Percentiles rank a stretch among this genome's conserved stretches.
phyloP scores from a whole-genome alignment of 805 yeast genomes.

The Saccharomycopsis javanensis region DNA sequence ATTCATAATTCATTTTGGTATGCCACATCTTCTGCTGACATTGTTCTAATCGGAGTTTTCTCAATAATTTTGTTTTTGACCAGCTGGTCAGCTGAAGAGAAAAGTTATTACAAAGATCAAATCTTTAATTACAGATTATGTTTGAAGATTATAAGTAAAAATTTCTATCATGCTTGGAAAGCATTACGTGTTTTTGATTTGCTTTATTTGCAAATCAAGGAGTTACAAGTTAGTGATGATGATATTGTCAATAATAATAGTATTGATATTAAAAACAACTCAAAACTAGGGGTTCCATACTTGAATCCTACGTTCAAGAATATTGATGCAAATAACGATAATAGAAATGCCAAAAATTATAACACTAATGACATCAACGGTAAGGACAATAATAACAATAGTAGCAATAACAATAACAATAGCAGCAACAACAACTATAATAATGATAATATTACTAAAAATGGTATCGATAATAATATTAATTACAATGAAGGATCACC shows the following conservation, averaged over 20 bases:
- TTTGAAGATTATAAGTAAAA: constrained; percentile 61
- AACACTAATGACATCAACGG: constrained; percentile 2
- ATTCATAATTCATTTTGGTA: constrained; percentile 80
- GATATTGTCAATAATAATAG: constrained; percentile 15
- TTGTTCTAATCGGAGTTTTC: constrained; percentile 78
- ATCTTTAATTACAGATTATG: constrained; percentile 71
- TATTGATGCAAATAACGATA: neutral
- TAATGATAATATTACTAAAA: neutral
- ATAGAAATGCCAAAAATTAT: neutral
- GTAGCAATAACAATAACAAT: constrained; percentile 4
- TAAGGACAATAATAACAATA: constrained; percentile 4
- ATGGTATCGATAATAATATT: neutral
- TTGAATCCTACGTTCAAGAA: neutral
- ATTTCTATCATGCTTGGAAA: constrained; percentile 67
- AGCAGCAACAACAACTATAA: neutral
- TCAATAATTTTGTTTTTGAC: constrained; percentile 75
- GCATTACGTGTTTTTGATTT: constrained; percentile 67
- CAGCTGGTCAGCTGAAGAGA: constrained; percentile 51
- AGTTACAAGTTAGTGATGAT: constrained; percentile 22
- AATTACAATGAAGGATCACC: constrained; percentile 1
- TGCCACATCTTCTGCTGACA: constrained; percentile 65
- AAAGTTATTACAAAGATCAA: constrained; percentile 52
- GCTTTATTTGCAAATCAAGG: constrained; percentile 68
- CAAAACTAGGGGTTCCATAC: neutral
- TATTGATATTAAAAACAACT: neutral